Base-by-base conservation (phyloP, 805 yeast genomes). In the Teunomyces lycoperdinae region DNA sequence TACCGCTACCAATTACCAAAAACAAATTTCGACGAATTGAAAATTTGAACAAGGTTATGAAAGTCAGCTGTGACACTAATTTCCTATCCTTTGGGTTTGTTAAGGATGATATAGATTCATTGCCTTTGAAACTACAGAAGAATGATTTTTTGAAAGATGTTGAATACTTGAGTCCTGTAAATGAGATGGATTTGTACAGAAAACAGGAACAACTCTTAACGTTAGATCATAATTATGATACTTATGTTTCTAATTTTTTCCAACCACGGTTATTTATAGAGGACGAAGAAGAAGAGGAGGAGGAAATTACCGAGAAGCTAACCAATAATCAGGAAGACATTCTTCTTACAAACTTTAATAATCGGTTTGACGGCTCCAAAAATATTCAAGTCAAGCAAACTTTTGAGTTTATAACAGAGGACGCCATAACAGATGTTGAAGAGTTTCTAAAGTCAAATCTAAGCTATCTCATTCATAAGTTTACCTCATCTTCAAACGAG, bases 71-170 rank as follows among this genome's bases (percentile, higher is more conserved):
- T 56, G 89, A 86, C 58, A 75, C 83, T 0, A 61, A 70, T 9
- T 87, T 86, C 58, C 67, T 79, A 0, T 83, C 87, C 0, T 87
- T 87, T 66, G 83, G 83, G 0, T 81, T 87, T 41, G 65, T 87
- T 11, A 76, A 85, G 52, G 84, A 83, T 52, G 90, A 86, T 44
- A 63, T 77, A 9, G 83, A 79, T 52, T 57, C 67, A n/a, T 61
- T 86, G 1, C 87, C 88, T 0, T 68, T 83, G n/a, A 62, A 76
- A 33, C 62, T 84, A 11, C 67, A 68, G 9, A 67, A 69, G 43
- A 77, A 80, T 51, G 66, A 71, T 11, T 68, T 85, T 33, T 55
- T 71, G 9, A 63, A 65, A 30, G 90, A 87, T 56, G 70, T 87
- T 55, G 74, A 74, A 7, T 68, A 69, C 36, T 66, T 84, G 35